Evolutionary conservation across 805 yeast genomes (phyloP), one percentile per base, ranked within the genome.

Genomic region (Naumovozyma castellii): DNA sequence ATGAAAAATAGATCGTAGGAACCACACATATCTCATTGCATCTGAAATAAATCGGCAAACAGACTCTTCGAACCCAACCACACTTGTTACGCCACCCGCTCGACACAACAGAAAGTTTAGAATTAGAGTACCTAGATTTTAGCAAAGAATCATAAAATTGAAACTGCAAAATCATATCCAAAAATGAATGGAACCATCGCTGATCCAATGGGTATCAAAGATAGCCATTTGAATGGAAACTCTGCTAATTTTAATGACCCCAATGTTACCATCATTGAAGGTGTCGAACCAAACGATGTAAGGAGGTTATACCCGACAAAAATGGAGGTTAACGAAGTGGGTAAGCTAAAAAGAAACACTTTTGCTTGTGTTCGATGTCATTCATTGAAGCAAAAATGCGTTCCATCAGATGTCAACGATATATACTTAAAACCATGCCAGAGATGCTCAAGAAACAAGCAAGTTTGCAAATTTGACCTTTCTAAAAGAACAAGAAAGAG

Each of bases 341-440:
- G 59, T 22, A 55, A 53, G 33, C 40, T 46, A 19, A 58, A 59
- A 39, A 52, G 65, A 43, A 59, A 54, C 35, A 53, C 63, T 4
- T 57, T 59, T 47, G 65, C 65, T 2, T 61, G 65, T 40, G 53
- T 54, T 2, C 48, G 53, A 33, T 87, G 97, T 55, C 94, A 90
- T 51, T 58, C 83, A 0, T 68, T 85, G 37, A 87, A 87, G 54
- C 95, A 87, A 27, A 77, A 81, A 49, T 87, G 97, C 60, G 76
- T 81, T 5, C 92, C 95, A 0, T 67, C 80, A 58, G 67, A 32
- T 40, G 28, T 38, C 4, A 39, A 51, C 27, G 55, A 66, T 22
- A 73, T 79, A 42, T 78, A 78, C 8, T 58, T 67, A 2, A 78
- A 81, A 3, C 76, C 88, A 0, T 87, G 97, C 61, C 62, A 72